Conservation (phyloP, 768 basidiomycete genomes). For the Termitomyces sp. region DNA sequence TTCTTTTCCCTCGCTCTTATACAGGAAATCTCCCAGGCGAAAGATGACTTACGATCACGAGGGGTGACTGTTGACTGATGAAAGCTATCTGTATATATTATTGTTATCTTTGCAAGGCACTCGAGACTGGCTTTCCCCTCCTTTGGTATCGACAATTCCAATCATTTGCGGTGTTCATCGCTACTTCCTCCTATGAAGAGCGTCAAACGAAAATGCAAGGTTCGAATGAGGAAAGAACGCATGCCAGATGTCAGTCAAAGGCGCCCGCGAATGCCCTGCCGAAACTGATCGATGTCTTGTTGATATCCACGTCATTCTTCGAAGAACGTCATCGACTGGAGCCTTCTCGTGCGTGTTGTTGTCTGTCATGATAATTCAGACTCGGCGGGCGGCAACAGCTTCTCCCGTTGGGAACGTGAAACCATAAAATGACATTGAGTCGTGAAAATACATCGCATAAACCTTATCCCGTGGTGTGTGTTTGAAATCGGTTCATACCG, state of each 20-base stretch:
- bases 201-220: background rate
- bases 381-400: background rate
- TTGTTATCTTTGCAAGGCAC: background rate
- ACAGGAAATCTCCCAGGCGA: conserved; percentile 56
- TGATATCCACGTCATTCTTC: background rate
- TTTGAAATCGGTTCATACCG: background rate
- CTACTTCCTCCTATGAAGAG: background rate
- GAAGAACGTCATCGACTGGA: background rate
- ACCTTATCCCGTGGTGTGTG: background rate
- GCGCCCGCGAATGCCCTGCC: background rate
- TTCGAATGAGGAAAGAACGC: background rate
- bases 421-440: background rate
- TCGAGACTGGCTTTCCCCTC: background rate
- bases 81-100: background rate
- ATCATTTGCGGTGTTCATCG: background rate
- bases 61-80: conserved; percentile 58
- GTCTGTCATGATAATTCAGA: background rate
- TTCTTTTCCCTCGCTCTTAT: conserved; percentile 9
- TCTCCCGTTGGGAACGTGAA: background rate
- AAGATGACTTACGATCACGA: conserved; percentile 49
- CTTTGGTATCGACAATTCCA: background rate
- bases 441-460: background rate
- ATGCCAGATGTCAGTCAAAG: background rate
- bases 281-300: background rate
- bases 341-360: background rate